Percentiles rank a stretch among this genome's conserved stretches.
These are phyloP conservation scores for Platanthera zijinensis DNA, from an alignment of 106 monocot genomes.

Conservation along the genomic window DNA sequence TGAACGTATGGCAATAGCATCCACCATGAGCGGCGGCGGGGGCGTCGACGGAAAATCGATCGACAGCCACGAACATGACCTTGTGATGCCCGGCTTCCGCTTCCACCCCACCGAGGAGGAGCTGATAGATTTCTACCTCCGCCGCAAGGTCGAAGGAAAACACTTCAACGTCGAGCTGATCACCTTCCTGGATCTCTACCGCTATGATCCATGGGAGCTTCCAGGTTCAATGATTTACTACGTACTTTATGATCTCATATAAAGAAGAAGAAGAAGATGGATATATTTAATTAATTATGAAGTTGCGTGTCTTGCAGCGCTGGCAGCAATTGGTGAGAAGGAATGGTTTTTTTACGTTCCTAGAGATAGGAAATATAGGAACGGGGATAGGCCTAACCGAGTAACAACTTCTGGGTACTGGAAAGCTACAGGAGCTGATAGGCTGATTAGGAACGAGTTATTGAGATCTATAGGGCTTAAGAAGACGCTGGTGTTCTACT, in stretches of 20 bases:
- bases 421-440: constrained; percentile 22
- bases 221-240: constrained; percentile 4
- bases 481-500: constrained; percentile 31
- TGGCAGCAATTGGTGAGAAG: constrained; percentile 30
- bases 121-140: constrained; percentile 29
- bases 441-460: constrained; percentile 13
- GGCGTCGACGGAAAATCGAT: background rate
- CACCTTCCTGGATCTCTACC: constrained; percentile 32
- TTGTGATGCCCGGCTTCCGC: constrained; percentile 24
- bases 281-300: no score
- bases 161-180: constrained; percentile 29
- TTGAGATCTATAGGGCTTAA: constrained; percentile 19
- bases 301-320: background rate
- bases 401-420: constrained; percentile 5
- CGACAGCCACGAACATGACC: constrained; percentile 14
- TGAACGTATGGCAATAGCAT: background rate
- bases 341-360: constrained; percentile 17
- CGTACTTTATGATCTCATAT: no score
- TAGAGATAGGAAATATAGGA: constrained; percentile 5
- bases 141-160: constrained; percentile 27
- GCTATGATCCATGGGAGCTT: constrained; percentile 32
- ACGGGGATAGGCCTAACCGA: constrained; percentile 3
- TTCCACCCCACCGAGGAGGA: constrained; percentile 25
- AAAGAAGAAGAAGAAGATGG: no score
- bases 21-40: constrained; percentile 2